These are phyloP conservation scores for Litchi chinensis DNA, from an alignment of 345 rosid genomes.

Conservation along the genomic window DNA sequence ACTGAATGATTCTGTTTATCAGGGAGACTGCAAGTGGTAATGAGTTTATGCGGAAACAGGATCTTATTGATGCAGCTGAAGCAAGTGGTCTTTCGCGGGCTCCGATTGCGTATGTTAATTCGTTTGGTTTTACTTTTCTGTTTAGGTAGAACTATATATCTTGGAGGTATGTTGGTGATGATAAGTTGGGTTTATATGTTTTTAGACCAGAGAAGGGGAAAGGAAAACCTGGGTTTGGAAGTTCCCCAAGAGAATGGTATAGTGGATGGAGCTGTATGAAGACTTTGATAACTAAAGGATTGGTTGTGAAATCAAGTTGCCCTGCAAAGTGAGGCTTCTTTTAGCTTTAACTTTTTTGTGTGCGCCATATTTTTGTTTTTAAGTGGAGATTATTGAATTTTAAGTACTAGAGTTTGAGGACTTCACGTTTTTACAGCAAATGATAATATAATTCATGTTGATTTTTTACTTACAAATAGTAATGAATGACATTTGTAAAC, in stretches of 20 bases:
- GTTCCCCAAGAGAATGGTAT: conserved; percentile 83
- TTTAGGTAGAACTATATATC: neutral
- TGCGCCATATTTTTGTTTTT: too few relatives aligned
- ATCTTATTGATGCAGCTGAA: conserved; percentile 90
- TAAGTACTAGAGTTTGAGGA: neutral
- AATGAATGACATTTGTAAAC: neutral
- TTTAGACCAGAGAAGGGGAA: conserved; percentile 84
- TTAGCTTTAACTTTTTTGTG: neutral
- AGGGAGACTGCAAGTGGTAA: conserved; percentile 68
- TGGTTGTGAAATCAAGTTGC: conserved; percentile 85
- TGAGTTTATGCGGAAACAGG: conserved; percentile 82
- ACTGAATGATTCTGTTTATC: conserved; percentile 17
- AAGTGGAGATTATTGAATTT: neutral
- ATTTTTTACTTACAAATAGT: neutral
- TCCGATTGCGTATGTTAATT: conserved; percentile 61
- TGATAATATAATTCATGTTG: neutral
- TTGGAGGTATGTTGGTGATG: conserved; percentile 19
- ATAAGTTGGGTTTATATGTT: conserved; percentile 14
- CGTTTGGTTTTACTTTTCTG: neutral
- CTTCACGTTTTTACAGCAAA: neutral
- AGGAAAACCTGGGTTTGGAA: conserved; percentile 70
- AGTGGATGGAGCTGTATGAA: conserved; percentile 96
- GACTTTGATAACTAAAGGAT: conserved; percentile 75
- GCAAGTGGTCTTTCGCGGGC: conserved; percentile 90
- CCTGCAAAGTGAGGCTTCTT: conserved; percentile 75